Percentiles rank a stretch among this genome's conserved stretches.
Evolutionary conservation across 371 early-diverging fungal species (phyloP).

Genomic region (Dichotomocladium elegans): DNA sequence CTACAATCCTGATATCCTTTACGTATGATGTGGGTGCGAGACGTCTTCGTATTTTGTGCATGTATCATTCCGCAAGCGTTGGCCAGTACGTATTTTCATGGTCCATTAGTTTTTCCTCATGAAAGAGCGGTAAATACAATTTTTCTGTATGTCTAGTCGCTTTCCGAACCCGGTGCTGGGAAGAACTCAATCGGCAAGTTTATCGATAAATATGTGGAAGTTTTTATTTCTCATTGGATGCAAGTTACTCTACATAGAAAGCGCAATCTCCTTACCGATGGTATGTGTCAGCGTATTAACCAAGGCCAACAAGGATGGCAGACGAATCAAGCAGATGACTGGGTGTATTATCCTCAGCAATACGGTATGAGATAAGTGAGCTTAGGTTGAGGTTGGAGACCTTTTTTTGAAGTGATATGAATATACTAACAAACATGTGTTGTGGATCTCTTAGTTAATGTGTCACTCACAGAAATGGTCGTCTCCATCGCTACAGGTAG

Average conservation of each 20-base stretch:
- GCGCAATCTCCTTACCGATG: slow-evolving; percentile 37
- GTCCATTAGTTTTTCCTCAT: too few relatives aligned
- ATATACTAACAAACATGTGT: too few relatives aligned
- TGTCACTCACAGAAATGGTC: slow-evolving; percentile 19
- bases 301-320: slow-evolving; percentile 27
- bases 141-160: background rate
- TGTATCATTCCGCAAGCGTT: too few relatives aligned
- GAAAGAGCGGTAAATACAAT: too few relatives aligned
- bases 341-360: slow-evolving; percentile 46
- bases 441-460: too few relatives aligned
- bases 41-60: too few relatives aligned
- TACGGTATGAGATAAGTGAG: slow-evolving; percentile 17
- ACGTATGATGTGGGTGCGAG: too few relatives aligned
- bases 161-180: slow-evolving; percentile 20
- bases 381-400: too few relatives aligned
- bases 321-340: slow-evolving; percentile 30
- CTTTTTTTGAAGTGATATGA: too few relatives aligned
- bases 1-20: too few relatives aligned
- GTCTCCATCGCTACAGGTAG: slow-evolving; percentile 33
- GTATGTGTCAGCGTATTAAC: slow-evolving; percentile 20
- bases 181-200: slow-evolving; percentile 15
- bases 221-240: background rate
- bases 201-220: background rate
- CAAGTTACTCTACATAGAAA: too few relatives aligned
- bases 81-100: too few relatives aligned